Percentiles rank a stretch among this genome's conserved stretches.
Evolutionary conservation across 495 filamentous ascomycete genomes (phyloP).

Genomic region (Pyronema domesticum): DNA sequence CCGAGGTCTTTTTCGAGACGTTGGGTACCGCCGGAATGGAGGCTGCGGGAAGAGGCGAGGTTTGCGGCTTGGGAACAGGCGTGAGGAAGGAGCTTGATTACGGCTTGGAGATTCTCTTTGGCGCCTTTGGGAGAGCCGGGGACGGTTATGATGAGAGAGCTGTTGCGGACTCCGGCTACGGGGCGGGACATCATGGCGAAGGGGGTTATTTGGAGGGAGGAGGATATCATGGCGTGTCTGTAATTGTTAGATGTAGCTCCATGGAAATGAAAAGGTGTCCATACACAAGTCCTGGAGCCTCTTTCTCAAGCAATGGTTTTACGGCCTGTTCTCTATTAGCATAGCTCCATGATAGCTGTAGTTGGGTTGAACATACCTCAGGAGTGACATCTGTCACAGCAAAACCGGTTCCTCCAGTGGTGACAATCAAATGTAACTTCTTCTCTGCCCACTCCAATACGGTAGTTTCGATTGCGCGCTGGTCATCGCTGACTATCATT

Average conservation of each 20-base stretch:
- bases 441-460: constrained; percentile 47
- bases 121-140: constrained; percentile 96
- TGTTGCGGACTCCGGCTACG: constrained; percentile 72
- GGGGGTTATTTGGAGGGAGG: constrained; percentile 70
- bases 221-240: constrained; percentile 80
- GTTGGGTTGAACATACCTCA: constrained; percentile 40
- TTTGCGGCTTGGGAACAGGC: constrained; percentile 81
- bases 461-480: constrained; percentile 51
- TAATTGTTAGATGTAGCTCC: not conserved
- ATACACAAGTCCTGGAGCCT: constrained; percentile 75
- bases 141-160: constrained; percentile 72
- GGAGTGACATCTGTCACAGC: constrained; percentile 75
- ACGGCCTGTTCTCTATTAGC: constrained; percentile 43
- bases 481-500: constrained; percentile 67
- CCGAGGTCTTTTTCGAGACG: constrained; percentile 76
- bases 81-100: constrained; percentile 82
- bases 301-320: constrained; percentile 59
- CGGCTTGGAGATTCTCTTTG: constrained; percentile 76
- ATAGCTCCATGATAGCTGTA: not conserved
- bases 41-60: constrained; percentile 47
- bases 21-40: constrained; percentile 66
- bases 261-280: constrained; percentile 16
- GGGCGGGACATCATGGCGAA: constrained; percentile 98
- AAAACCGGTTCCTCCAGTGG: constrained; percentile 90
- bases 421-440: constrained; percentile 56